phyloP scores from a whole-genome alignment of 306 rosid genomes.

The Neltuma alba region DNA sequence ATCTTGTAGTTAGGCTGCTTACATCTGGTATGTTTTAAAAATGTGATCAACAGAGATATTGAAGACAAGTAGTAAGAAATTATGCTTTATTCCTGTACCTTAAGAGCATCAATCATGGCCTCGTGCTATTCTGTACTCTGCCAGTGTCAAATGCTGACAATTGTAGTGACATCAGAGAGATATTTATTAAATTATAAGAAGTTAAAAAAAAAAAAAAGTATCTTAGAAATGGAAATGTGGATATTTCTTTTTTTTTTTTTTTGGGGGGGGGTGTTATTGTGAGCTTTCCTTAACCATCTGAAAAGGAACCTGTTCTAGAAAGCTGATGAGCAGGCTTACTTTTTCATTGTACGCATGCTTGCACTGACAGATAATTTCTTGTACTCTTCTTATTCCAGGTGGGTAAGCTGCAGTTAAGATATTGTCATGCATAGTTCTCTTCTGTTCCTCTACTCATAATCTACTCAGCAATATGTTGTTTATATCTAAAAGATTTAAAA shows the following conservation, averaged over 20 bases:
- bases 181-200: not conserved
- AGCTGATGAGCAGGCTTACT: not conserved
- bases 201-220: not conserved
- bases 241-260: too few species aligned
- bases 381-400: not conserved
- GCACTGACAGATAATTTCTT: not conserved
- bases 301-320: not conserved
- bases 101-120: not conserved
- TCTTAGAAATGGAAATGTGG: not conserved
- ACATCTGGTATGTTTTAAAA: not conserved
- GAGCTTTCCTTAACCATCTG: not conserved
- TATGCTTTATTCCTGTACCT: not conserved
- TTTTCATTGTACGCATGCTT: not conserved
- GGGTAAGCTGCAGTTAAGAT: not conserved
- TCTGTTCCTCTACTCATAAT: not conserved
- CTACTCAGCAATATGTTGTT: not conserved
- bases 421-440: not conserved
- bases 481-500: not conserved
- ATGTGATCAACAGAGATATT: not conserved
- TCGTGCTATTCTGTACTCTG: not conserved
- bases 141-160: not conserved
- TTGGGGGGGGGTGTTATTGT: not conserved
- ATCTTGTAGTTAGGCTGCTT: slow-evolving; percentile 8
- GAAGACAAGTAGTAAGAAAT: not conserved
- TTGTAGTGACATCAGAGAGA: not conserved